These are phyloP conservation scores for Cutaneotrichosporon sp. DNA, from an alignment of 1,284 basidiomycete species.

Conservation along the genomic window DNA sequence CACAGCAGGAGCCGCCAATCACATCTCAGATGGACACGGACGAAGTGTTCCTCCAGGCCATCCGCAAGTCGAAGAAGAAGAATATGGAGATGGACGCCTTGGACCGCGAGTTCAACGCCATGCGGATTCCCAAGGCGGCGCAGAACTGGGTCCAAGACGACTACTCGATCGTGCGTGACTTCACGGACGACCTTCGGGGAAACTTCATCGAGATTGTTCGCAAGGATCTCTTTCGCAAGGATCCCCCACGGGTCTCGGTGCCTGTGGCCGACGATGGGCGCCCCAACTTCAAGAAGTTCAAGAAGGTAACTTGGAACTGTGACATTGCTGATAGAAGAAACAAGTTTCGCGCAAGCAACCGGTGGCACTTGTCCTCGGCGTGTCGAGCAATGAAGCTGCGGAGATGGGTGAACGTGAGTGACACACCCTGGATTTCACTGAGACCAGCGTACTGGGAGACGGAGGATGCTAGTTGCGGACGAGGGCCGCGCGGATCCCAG, in stretches of 20 bases:
- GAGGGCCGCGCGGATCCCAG: background rate
- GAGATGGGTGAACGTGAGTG: conserved; percentile 45
- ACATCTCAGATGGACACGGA: conserved; percentile 29
- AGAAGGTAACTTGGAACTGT: conserved; percentile 55
- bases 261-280: conserved; percentile 53
- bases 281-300: conserved; percentile 83
- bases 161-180: conserved; percentile 58
- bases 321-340: conserved; percentile 31
- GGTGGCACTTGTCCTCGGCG: conserved; percentile 32
- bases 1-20: background rate
- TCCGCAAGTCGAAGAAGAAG: conserved; percentile 33
- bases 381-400: conserved; percentile 31
- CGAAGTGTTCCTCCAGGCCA: conserved; percentile 40
- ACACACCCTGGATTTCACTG: background rate
- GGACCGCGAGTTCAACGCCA: conserved; percentile 76
- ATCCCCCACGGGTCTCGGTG: conserved; percentile 38
- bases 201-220: conserved; percentile 76
- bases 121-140: conserved; percentile 62
- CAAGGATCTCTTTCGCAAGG: conserved; percentile 49
- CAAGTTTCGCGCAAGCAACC: conserved; percentile 34
- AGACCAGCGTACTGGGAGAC: conserved; percentile 39
- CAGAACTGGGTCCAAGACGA: conserved; percentile 25
- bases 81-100: conserved; percentile 55
- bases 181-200: conserved; percentile 67
- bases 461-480: conserved; percentile 19